A percentile compares a stretch with the other conserved stretches of the same genome.
phyloP scores from a whole-genome alignment of 768 basidiomycete species.

The Pleurotus citrinopileatus region DNA sequence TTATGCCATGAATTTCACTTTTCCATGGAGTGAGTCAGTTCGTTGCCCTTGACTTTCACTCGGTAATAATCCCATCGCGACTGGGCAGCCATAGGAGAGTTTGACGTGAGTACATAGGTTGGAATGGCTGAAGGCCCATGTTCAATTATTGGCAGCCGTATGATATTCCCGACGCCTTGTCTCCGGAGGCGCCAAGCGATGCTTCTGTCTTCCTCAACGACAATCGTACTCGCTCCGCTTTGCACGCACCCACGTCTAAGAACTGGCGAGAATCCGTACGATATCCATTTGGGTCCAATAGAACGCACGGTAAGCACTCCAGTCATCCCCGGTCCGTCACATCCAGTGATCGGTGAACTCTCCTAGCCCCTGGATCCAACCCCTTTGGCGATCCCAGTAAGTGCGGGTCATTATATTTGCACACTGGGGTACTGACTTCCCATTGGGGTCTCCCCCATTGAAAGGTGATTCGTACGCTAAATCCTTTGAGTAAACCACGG shows the following conservation, averaged over 20 bases:
- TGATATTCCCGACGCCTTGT: slow-evolving; percentile 53
- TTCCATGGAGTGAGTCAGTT: slow-evolving; percentile 45
- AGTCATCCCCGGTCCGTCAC: not conserved
- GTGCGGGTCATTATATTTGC: slow-evolving; percentile 12
- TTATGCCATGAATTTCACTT: slow-evolving; percentile 71
- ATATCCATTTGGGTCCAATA: slow-evolving; percentile 18
- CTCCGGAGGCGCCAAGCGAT: slow-evolving; percentile 48
- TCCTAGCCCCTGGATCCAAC: not conserved
- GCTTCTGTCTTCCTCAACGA: slow-evolving; percentile 63
- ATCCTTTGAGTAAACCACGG: not conserved
- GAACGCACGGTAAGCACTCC: not conserved
- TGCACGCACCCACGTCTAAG: slow-evolving; percentile 67
- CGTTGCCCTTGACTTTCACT: not conserved
- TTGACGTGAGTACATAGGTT: slow-evolving; percentile 29
- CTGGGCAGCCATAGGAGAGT: slow-evolving; percentile 10
- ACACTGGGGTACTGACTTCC: slow-evolving; percentile 1
- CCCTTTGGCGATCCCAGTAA: slow-evolving; percentile 25
- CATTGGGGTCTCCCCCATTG: not conserved
- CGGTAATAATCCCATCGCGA: not conserved
- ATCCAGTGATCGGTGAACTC: not conserved
- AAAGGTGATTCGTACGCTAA: slow-evolving; percentile 31
- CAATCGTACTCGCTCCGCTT: slow-evolving; percentile 47
- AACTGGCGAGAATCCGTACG: slow-evolving; percentile 37
- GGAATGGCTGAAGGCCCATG: not conserved
- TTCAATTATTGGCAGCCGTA: slow-evolving; percentile 36